Conservation (phyloP, 805 yeast genomes). For the Yamadazyma phyllophila region DNA sequence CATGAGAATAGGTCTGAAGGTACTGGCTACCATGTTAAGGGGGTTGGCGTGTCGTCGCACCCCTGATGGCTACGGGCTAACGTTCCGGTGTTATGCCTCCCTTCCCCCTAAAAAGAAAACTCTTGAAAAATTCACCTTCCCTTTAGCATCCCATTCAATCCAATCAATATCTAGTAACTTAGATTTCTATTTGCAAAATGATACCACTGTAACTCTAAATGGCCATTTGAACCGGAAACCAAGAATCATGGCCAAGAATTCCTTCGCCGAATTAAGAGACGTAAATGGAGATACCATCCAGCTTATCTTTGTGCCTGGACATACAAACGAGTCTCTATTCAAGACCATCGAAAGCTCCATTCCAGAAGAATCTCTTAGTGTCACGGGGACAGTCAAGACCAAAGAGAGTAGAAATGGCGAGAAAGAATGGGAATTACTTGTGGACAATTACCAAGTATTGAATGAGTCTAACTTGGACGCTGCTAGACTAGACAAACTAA, state of each 20-base stretch:
- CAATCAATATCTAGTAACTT: slow-evolving; percentile 12
- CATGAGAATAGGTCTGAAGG: neutral
- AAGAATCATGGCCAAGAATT: slow-evolving; percentile 61
- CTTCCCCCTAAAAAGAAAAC: slow-evolving; percentile 24
- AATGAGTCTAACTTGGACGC: slow-evolving; percentile 65
- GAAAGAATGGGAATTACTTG: slow-evolving; percentile 55
- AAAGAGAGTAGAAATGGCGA: slow-evolving; percentile 19
- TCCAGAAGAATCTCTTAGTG: slow-evolving; percentile 69
- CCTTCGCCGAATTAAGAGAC: slow-evolving; percentile 78
- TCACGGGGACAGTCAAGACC: slow-evolving; percentile 52
- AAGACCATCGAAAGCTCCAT: slow-evolving; percentile 48
- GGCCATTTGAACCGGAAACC: slow-evolving; percentile 88
- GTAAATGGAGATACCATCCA: slow-evolving; percentile 65
- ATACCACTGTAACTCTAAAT: slow-evolving; percentile 47
- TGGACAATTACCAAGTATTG: slow-evolving; percentile 51
- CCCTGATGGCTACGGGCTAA: neutral
- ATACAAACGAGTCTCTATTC: slow-evolving; percentile 33
- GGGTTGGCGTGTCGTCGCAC: too few relatives aligned
- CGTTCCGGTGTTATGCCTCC: neutral
- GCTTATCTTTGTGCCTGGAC: slow-evolving; percentile 40
- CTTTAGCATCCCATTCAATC: slow-evolving; percentile 32
- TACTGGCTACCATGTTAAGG: neutral
- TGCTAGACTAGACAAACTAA: slow-evolving; percentile 63
- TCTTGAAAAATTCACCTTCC: slow-evolving; percentile 33
- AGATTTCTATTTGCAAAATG: slow-evolving; percentile 9